A percentile compares a stretch with the other conserved stretches of the same genome.
These are phyloP conservation scores for Kodamaea plutei DNA, from an alignment of 1,139 yeast species.

Conservation along the genomic window DNA sequence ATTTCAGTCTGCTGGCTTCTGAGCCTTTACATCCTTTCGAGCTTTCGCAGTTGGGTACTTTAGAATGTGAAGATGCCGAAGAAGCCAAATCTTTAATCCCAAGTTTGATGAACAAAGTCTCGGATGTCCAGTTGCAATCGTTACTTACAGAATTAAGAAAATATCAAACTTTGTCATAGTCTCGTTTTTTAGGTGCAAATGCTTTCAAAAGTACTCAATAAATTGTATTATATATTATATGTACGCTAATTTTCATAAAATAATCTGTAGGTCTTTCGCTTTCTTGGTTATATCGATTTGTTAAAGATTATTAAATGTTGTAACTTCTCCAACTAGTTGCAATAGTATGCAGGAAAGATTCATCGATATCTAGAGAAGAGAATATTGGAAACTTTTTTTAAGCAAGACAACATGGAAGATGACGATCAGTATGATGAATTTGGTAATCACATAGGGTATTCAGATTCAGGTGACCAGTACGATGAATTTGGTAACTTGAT, in stretches of 20 bases:
- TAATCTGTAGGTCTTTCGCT: too few species aligned
- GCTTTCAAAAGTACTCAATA: too few species aligned
- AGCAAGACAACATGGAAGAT: constrained; percentile 1
- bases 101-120: constrained; percentile 71
- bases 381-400: too few species aligned
- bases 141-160: constrained; percentile 81
- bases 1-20: constrained; percentile 54
- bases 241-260: too few species aligned
- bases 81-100: constrained; percentile 96
- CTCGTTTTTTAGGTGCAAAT: too few species aligned
- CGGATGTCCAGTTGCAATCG: constrained; percentile 83
- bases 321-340: too few species aligned
- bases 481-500: constrained; percentile 84
- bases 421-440: not conserved
- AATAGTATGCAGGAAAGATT: too few species aligned
- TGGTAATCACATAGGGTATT: not conserved
- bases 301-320: too few species aligned
- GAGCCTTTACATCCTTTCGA: constrained; percentile 89
- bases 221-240: too few species aligned
- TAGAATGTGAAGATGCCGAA: constrained; percentile 95
- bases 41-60: constrained; percentile 87
- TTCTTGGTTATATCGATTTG: too few species aligned
- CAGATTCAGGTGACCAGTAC: too few species aligned
- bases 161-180: constrained; percentile 40
- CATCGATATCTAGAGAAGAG: too few species aligned